A percentile compares a stretch with the other conserved stretches of the same genome.
phyloP scores from a whole-genome alignment of 148 eudicot genomes.

The Cornus florida region DNA sequence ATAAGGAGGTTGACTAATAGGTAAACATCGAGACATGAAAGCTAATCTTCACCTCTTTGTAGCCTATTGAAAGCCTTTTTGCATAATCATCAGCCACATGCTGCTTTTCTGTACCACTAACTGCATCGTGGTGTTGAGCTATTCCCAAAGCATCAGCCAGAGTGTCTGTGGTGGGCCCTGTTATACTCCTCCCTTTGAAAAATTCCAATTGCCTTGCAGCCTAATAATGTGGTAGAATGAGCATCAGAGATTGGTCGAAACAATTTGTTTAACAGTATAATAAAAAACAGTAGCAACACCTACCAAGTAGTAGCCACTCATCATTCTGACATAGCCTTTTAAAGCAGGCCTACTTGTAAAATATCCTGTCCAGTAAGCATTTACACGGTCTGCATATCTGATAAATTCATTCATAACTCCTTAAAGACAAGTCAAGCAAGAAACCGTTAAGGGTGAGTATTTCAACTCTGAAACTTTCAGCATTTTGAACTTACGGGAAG shows the following conservation, averaged over 20 bases:
- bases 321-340: conserved; percentile 80
- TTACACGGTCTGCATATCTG: conserved; percentile 86
- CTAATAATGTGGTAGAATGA: conserved; percentile 32
- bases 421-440: not conserved
- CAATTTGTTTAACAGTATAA: conserved; percentile 2
- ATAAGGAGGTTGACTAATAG: conserved; percentile 1
- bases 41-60: conserved; percentile 52
- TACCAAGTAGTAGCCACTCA: conserved; percentile 97
- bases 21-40: not conserved
- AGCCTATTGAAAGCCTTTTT: conserved; percentile 84
- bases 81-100: conserved; percentile 99
- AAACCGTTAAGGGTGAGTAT: not conserved
- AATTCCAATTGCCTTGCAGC: conserved; percentile 94
- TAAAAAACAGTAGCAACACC: conserved; percentile 10
- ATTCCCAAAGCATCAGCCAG: conserved; percentile 88
- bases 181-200: conserved; percentile 64
- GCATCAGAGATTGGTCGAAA: conserved; percentile 5
- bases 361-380: conserved; percentile 97
- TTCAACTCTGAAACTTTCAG: not conserved
- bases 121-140: conserved; percentile 98
- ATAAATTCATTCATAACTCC: conserved; percentile 9
- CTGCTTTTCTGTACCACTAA: conserved; percentile 86
- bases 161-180: conserved; percentile 64
- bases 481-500: conserved; percentile 77
- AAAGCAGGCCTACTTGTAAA: conserved; percentile 89